Evolutionary conservation across 495 filamentous ascomycete species (phyloP).

Genomic region (Neurospora sp.): DNA sequence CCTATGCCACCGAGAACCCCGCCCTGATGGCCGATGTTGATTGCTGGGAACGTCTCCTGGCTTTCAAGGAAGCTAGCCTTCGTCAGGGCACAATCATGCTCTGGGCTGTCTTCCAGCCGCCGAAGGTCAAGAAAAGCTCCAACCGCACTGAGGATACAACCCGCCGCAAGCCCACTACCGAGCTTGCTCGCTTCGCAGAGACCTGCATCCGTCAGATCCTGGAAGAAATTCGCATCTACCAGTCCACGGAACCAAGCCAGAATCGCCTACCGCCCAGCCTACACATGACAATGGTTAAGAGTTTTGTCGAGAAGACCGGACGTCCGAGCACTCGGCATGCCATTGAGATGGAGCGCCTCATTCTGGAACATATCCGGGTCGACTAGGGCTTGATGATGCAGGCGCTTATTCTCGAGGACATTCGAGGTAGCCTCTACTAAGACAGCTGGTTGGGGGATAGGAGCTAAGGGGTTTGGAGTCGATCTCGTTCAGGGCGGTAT

Average conservation of each 20-base stretch:
- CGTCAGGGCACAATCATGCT: slow-evolving; percentile 10
- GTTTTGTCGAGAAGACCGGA: background rate
- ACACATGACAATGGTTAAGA: background rate
- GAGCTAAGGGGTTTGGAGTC: background rate
- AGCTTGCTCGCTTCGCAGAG: background rate
- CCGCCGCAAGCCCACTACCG: background rate
- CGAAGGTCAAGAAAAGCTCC: background rate
- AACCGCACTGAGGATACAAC: background rate
- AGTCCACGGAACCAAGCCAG: background rate
- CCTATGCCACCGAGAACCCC: background rate
- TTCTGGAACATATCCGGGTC: background rate
- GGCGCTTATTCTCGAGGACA: background rate
- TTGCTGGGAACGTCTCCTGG: background rate
- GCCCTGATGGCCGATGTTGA: background rate
- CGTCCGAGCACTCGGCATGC: background rate
- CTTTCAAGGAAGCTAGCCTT: slow-evolving; percentile 12
- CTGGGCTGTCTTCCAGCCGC: slow-evolving; percentile 5
- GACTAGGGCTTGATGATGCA: background rate
- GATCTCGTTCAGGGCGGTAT: background rate
- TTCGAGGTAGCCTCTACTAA: background rate
- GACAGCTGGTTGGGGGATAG: too few relatives aligned
- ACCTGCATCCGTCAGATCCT: background rate
- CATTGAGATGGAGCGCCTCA: background rate
- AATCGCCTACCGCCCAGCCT: background rate
- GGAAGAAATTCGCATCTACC: background rate